These are phyloP conservation scores for Boletus rubescentipes DNA, from an alignment of 768 basidiomycete genomes.

Conservation along the genomic window DNA sequence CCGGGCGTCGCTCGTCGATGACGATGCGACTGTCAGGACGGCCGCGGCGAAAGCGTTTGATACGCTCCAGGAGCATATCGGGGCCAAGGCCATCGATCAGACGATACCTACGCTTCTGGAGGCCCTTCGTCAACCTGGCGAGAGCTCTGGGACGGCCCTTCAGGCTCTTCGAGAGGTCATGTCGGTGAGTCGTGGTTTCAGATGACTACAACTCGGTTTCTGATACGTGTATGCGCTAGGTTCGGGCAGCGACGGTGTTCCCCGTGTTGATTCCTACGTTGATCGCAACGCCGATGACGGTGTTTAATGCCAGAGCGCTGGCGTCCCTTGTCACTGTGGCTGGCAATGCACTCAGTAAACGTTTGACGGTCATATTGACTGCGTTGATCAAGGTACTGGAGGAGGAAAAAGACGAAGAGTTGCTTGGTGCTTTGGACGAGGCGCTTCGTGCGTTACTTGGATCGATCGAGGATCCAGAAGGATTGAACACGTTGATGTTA, in stretches of 20 bases:
- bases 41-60: slow-evolving; percentile 92
- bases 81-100: slow-evolving; percentile 89
- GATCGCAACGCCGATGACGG: slow-evolving; percentile 85
- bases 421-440: slow-evolving; percentile 67
- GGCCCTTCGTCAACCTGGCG: slow-evolving; percentile 90
- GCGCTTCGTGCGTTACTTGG: slow-evolving; percentile 71
- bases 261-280: slow-evolving; percentile 94
- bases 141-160: slow-evolving; percentile 91
- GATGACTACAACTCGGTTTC: not conserved
- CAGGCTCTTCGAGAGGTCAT: slow-evolving; percentile 94
- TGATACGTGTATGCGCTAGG: slow-evolving; percentile 42
- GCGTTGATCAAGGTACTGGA: slow-evolving; percentile 81
- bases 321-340: slow-evolving; percentile 92
- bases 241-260: slow-evolving; percentile 94
- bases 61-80: slow-evolving; percentile 87
- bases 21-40: slow-evolving; percentile 77
- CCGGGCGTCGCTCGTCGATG: slow-evolving; percentile 82
- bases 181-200: slow-evolving; percentile 53
- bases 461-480: slow-evolving; percentile 84
- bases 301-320: slow-evolving; percentile 92
- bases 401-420: slow-evolving; percentile 65
- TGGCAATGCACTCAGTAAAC: slow-evolving; percentile 82
- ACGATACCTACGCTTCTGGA: slow-evolving; percentile 94
- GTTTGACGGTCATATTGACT: slow-evolving; percentile 74
- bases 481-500: slow-evolving; percentile 87